Conservation (phyloP, 345 rosid species). For the Hibiscus tridactylites region DNA sequence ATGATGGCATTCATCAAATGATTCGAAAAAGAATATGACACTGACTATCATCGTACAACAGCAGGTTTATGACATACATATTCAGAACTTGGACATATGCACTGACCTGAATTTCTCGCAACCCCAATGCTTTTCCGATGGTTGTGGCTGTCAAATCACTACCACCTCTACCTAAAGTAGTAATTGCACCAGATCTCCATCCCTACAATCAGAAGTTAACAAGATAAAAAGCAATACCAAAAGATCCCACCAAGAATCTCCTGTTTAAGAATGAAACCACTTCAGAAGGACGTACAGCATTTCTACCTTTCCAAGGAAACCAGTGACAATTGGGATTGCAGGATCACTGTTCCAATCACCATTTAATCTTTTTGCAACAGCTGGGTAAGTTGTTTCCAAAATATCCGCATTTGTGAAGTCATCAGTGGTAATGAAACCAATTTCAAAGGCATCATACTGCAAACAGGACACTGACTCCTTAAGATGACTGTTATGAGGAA, state of each 20-base stretch:
- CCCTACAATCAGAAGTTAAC: constrained; percentile 44
- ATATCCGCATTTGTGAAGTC: constrained; percentile 98
- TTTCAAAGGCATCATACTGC: constrained; percentile 97
- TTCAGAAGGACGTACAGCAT: constrained; percentile 7
- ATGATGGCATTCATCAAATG: neutral
- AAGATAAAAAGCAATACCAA: neutral
- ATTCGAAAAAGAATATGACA: neutral
- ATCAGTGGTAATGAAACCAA: constrained; percentile 92
- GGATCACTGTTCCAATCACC: constrained; percentile 74
- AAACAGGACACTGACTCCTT: constrained; percentile 7
- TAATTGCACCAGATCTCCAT: constrained; percentile 84
- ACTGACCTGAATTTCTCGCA: constrained; percentile 91
- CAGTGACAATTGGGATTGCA: constrained; percentile 92
- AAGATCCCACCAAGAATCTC: neutral
- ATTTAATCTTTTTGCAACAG: constrained; percentile 79
- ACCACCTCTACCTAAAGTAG: constrained; percentile 97
- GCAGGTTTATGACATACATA: neutral
- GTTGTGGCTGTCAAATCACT: constrained; percentile 99
- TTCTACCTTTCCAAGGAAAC: constrained; percentile 92
- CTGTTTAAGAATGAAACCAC: constrained; percentile 1
- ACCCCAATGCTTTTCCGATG: constrained; percentile 88
- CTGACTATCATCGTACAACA: neutral
- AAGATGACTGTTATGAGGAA: neutral
- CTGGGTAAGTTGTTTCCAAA: constrained; percentile 94
- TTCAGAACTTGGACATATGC: constrained; percentile 3